Percentiles rank a stretch among this genome's conserved stretches.
These are phyloP conservation scores for Trichoderma simmonsii DNA, from an alignment of 2,329 filamentous ascomycete species.

Conservation along the genomic window DNA sequence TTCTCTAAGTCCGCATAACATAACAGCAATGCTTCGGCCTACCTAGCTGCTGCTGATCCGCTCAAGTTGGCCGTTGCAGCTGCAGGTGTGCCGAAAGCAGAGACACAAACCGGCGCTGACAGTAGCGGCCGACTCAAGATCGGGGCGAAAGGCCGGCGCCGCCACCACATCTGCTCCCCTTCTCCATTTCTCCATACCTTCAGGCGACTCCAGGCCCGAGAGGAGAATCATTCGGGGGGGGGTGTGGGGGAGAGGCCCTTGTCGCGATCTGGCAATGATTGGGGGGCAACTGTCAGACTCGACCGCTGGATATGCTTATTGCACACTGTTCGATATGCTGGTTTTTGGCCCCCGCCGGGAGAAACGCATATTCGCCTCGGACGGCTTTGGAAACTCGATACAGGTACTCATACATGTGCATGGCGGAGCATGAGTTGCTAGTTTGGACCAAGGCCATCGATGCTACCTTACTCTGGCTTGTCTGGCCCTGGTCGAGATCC, in stretches of 20 bases:
- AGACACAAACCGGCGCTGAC: conserved; percentile 1
- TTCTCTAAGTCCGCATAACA: not conserved
- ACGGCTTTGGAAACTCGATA: not conserved
- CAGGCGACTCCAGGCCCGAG: not conserved
- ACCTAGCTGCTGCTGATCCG: not conserved
- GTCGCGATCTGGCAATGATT: not conserved
- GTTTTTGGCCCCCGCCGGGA: not conserved
- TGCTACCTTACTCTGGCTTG: not conserved
- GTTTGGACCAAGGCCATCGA: not conserved
- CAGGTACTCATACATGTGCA: not conserved
- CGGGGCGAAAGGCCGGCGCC: not conserved
- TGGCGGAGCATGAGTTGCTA: not conserved
- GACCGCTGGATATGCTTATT: not conserved
- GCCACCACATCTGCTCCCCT: not conserved
- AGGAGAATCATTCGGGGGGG: not conserved
- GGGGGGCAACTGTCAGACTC: not conserved
- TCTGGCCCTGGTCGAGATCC: not conserved
- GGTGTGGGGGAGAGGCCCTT: not conserved
- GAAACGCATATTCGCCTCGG: not conserved
- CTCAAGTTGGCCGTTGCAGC: not conserved
- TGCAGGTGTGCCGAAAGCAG: not conserved
- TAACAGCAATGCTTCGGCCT: not conserved
- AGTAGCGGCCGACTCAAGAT: conserved; percentile 5
- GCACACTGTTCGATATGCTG: not conserved
- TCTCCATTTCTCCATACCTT: not conserved